phyloP scores from a whole-genome alignment of 2,329 filamentous ascomycete genomes.

The Colletotrichum echinochloae region DNA sequence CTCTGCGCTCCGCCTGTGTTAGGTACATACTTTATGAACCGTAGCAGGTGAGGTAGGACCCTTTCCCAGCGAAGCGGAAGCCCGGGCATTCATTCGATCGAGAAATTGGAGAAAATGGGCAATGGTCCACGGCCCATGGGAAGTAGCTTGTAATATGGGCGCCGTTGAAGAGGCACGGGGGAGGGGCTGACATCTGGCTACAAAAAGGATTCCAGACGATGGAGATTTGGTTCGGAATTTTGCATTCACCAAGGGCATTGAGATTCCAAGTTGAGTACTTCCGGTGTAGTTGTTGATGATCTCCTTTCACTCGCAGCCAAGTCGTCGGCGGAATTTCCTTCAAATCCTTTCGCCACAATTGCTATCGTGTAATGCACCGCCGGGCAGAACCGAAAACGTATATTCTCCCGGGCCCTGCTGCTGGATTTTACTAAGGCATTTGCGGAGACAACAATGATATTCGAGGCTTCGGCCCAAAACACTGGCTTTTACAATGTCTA shows the following conservation, averaged over 20 bases:
- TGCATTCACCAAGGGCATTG: not conserved
- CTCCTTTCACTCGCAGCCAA: no score
- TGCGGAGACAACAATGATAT: not conserved
- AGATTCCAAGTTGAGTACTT: no score
- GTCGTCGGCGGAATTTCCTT: not conserved
- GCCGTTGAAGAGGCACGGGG: no score
- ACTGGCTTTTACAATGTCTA: not conserved
- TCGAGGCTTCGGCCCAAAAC: not conserved
- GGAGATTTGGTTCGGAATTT: not conserved
- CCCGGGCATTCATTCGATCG: not conserved
- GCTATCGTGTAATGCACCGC: not conserved
- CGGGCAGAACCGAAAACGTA: not conserved
- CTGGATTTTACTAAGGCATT: not conserved
- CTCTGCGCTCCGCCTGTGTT: not conserved
- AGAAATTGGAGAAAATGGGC: not conserved
- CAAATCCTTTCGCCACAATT: not conserved
- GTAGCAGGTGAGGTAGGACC: not conserved
- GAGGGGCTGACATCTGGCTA: not conserved
- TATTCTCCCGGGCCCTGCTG: not conserved
- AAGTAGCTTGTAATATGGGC: conserved; percentile 3
- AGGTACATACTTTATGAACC: no score
- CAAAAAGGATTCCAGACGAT: not conserved
- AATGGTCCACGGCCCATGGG: not conserved
- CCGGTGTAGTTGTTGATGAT: no score
- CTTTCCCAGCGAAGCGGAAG: not conserved